Conservation (phyloP, 2,329 filamentous ascomycete species). For the Aspergillus persii region DNA sequence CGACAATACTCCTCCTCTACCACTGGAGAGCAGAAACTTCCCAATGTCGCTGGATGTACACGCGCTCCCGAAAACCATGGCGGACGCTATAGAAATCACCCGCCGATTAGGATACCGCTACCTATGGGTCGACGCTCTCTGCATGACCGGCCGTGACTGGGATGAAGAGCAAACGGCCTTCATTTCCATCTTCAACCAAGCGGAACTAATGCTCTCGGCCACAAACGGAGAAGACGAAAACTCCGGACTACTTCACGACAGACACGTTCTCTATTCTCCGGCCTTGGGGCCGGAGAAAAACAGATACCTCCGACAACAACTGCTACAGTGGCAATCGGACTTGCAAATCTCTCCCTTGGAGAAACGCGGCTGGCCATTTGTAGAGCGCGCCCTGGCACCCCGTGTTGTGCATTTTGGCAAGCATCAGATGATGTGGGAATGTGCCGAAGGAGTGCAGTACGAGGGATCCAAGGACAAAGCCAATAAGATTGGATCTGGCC, state of each 20-base stretch:
- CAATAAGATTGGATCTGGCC: background rate
- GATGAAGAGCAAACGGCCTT: background rate
- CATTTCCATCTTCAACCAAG: background rate
- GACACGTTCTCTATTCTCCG: background rate
- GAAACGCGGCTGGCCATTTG: background rate
- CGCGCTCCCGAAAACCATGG: background rate
- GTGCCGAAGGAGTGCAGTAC: background rate
- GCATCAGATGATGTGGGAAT: background rate
- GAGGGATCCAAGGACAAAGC: background rate
- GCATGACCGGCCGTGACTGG: background rate
- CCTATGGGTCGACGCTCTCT: background rate
- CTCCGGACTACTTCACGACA: background rate
- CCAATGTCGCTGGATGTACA: background rate
- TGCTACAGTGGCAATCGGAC: background rate
- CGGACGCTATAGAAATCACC: background rate
- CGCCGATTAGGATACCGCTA: background rate
- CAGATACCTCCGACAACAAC: background rate
- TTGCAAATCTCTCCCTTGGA: background rate
- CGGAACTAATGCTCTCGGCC: background rate
- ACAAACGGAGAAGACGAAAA: background rate
- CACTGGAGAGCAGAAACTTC: background rate
- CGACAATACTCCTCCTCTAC: background rate
- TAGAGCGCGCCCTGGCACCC: background rate
- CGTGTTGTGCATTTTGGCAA: background rate
- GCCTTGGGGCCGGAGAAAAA: background rate